Evolutionary conservation across 2,329 filamentous ascomycete species (phyloP).

Genomic region (Monilinia fructicola): DNA sequence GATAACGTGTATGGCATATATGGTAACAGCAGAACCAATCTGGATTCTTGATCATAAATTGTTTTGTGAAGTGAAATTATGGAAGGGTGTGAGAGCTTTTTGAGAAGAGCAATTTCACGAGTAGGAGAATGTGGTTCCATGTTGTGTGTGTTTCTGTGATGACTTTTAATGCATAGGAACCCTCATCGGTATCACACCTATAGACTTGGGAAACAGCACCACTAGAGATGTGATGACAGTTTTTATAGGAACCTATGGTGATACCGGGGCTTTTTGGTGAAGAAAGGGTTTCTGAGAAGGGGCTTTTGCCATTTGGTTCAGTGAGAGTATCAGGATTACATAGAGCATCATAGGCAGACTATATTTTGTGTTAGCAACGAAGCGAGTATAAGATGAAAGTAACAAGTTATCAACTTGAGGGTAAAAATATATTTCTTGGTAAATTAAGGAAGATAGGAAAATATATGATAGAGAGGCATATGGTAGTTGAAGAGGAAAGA

Average conservation of each 20-base stretch:
- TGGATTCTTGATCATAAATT: constrained; percentile 68
- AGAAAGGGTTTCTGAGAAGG: constrained; percentile 26
- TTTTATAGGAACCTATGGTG: constrained; percentile 53
- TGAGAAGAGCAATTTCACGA: constrained; percentile 76
- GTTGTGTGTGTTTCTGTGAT: constrained; percentile 70
- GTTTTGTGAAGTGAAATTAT: constrained; percentile 70
- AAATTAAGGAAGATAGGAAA: too few relatives aligned
- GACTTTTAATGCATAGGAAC: constrained; percentile 70
- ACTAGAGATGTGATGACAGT: constrained; percentile 56
- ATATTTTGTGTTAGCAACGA: background rate
- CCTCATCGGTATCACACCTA: constrained; percentile 51
- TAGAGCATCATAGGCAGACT: constrained; percentile 54
- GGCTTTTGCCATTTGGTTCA: constrained; percentile 27
- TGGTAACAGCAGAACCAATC: constrained; percentile 80
- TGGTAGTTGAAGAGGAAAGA: too few relatives aligned
- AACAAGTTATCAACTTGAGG: background rate
- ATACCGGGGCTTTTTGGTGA: constrained; percentile 42
- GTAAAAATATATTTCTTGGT: background rate
- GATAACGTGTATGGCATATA: constrained; percentile 75
- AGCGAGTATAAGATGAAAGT: background rate
- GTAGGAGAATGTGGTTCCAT: constrained; percentile 79
- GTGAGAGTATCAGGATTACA: constrained; percentile 43
- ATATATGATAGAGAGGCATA: too few relatives aligned
- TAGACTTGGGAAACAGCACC: constrained; percentile 86
- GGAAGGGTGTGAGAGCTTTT: constrained; percentile 54